Conservation (phyloP, 2,329 filamentous ascomycete species). For the Septoria petroselini region DNA sequence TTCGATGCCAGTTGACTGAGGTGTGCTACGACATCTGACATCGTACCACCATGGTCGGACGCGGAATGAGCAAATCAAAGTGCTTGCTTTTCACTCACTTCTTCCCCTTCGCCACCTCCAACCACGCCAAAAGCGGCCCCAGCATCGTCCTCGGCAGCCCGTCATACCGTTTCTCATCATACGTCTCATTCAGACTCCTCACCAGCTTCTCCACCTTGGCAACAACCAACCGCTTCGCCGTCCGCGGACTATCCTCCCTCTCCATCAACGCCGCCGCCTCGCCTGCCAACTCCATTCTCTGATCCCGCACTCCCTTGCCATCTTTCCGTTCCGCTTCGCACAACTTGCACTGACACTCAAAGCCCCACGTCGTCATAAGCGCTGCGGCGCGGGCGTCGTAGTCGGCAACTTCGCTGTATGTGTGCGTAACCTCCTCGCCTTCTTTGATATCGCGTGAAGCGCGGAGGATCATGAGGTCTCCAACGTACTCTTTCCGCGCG, state of each 20-base stretch:
- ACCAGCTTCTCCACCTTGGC: constrained; percentile 18
- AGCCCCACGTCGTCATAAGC: constrained; percentile 25
- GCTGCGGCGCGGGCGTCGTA: constrained; percentile 13
- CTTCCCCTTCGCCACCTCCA: constrained; percentile 14
- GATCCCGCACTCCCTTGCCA: constrained; percentile 16
- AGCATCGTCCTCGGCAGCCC: constrained; percentile 19
- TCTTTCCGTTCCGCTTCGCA: constrained; percentile 24
- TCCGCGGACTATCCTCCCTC: constrained; percentile 5
- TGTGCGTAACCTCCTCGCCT: constrained; percentile 46
- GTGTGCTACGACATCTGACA: no score
- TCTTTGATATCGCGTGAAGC: constrained; percentile 45
- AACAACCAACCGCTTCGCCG: constrained; percentile 17
- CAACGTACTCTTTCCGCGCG: constrained; percentile 50
- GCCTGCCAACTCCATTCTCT: constrained; percentile 17
- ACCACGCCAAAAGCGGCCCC: constrained; percentile 16
- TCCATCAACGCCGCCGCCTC: constrained; percentile 18
- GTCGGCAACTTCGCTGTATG: constrained; percentile 30
- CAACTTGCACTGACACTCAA: constrained; percentile 21
- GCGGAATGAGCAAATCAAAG: no score
- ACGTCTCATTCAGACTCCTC: constrained; percentile 20
- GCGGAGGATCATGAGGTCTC: constrained; percentile 54
- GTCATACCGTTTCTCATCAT: constrained; percentile 22
- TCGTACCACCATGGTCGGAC: no score
- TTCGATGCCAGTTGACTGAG: no score
- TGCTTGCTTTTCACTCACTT: not conserved